Base-by-base conservation (phyloP, 257 asterid species). In the Catharanthus roseus region DNA sequence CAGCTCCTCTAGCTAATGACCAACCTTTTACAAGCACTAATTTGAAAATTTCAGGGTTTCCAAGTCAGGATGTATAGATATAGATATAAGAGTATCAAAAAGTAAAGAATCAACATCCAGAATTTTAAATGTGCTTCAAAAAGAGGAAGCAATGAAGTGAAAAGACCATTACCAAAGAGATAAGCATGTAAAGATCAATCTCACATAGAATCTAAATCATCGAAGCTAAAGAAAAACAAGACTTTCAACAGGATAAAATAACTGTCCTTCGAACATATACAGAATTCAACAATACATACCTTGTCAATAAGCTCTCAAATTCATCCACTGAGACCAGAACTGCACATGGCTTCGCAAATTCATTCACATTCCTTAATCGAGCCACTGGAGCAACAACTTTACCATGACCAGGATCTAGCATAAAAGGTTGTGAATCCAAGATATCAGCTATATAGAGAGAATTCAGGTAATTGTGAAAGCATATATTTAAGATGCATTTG, bases 331-430 rank as follows among this genome's bases (percentile, higher is more conserved):
- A 85, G 62, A 89, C 87, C 83, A 91, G 68, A 68, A 93, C 49
- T 51, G 96, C 80, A 45, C 96, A 83, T 73, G 93, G 81, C 74
- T 72, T 86, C 55, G 72, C 75, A 84, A 88, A 79, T 77, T 85
- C 80, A 83, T 82, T 77, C 33, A 81, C 75, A 69, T 75, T 79
- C 75, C 77, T 79, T 79, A 84, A 88, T 74, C 83, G 84, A 60
- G 87, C 85, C 53, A 93, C 82, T 55, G 96, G 96, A 64, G 97
- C 96, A 73, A 92, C 83, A 72, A 91, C 92, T 71, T 86, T 91
- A 66, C 73, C 89, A 75, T 96, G 96, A 33, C 96, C 91, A 74
- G 99, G 97, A 82, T 93, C 99, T 91, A 68, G 74, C 70, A 60
- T 66, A 69, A 54, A 75, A 86, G 11, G 77, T 49, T 75, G 50